Evolutionary conservation across 768 basidiomycete genomes (phyloP).

Genomic region (Kwoniella europaea): DNA sequence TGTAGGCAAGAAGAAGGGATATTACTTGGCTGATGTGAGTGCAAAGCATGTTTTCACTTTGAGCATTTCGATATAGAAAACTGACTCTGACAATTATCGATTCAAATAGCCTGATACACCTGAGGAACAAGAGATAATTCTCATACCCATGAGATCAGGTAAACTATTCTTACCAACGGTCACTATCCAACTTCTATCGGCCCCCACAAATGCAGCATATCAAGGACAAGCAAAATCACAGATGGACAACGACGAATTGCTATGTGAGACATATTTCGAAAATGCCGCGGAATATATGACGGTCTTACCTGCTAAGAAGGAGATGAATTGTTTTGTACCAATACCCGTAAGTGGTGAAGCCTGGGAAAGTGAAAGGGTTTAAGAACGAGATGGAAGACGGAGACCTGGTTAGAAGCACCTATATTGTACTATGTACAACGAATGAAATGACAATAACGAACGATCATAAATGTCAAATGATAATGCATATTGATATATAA

Average conservation of each 20-base stretch:
- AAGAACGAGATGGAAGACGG: not conserved
- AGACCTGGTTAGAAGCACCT: too few species aligned
- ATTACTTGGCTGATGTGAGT: slow-evolving; percentile 73
- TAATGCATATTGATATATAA: not conserved
- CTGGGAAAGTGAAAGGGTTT: slow-evolving; percentile 13
- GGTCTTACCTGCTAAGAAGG: slow-evolving; percentile 79
- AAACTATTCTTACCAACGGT: slow-evolving; percentile 77
- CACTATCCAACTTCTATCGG: slow-evolving; percentile 65
- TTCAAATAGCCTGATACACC: slow-evolving; percentile 62
- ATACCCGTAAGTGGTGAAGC: slow-evolving; percentile 4
- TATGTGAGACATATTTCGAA: slow-evolving; percentile 75
- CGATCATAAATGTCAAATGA: not conserved
- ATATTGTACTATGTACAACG: not conserved
- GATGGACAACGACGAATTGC: slow-evolving; percentile 12
- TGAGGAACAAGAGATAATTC: slow-evolving; percentile 65
- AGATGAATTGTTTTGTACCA: slow-evolving; percentile 65
- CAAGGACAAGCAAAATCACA: slow-evolving; percentile 61
- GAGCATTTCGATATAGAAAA: not conserved
- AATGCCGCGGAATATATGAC: slow-evolving; percentile 82
- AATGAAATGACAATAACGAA: not conserved
- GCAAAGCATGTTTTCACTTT: not conserved
- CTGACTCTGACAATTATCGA: not conserved
- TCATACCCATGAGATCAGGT: slow-evolving; percentile 88
- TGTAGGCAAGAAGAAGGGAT: slow-evolving; percentile 83
- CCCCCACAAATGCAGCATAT: slow-evolving; percentile 49